A percentile compares a stretch with the other conserved stretches of the same genome.
phyloP scores from a whole-genome alignment of 2,329 filamentous ascomycete genomes.

The Ophiostoma fasciatum region DNA sequence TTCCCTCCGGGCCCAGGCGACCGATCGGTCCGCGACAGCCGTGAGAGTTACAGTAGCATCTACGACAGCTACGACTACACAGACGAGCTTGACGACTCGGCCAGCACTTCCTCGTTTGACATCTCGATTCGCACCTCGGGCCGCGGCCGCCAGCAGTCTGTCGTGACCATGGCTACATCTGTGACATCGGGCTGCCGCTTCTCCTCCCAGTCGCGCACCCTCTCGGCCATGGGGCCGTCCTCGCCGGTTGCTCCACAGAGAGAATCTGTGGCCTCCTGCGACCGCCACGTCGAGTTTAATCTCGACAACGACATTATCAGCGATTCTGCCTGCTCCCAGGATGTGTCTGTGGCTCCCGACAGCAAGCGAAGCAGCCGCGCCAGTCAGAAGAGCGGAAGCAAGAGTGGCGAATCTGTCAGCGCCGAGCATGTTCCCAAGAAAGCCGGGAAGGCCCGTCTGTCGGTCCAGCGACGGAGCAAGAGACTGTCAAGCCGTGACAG shows the following conservation, averaged over 20 bases:
- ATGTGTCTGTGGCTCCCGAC: slow-evolving; percentile 5
- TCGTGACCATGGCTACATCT: slow-evolving; percentile 26
- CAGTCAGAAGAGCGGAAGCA: neutral
- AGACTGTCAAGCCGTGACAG: neutral
- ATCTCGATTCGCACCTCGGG: slow-evolving; percentile 19
- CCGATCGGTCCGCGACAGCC: neutral
- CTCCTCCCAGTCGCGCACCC: slow-evolving; percentile 14
- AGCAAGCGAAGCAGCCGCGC: slow-evolving; percentile 2
- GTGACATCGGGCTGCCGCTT: slow-evolving; percentile 21
- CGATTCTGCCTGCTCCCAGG: neutral
- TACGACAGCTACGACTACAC: neutral
- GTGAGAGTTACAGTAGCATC: slow-evolving; percentile 1
- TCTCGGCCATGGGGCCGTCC: slow-evolving; percentile 7
- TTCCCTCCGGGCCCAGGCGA: neutral
- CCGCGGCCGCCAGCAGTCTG: slow-evolving; percentile 22
- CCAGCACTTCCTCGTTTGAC: slow-evolving; percentile 20
- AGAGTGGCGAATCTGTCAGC: neutral
- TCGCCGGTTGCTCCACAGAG: neutral
- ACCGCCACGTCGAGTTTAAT: slow-evolving; percentile 9
- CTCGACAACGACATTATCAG: neutral
- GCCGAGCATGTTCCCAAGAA: no score
- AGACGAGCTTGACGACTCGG: slow-evolving; percentile 8
- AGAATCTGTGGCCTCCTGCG: neutral
- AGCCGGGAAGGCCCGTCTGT: neutral
- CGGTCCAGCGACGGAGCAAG: no score